phyloP scores from a whole-genome alignment of 768 basidiomycete genomes.

The Naematelia aurantialba region DNA sequence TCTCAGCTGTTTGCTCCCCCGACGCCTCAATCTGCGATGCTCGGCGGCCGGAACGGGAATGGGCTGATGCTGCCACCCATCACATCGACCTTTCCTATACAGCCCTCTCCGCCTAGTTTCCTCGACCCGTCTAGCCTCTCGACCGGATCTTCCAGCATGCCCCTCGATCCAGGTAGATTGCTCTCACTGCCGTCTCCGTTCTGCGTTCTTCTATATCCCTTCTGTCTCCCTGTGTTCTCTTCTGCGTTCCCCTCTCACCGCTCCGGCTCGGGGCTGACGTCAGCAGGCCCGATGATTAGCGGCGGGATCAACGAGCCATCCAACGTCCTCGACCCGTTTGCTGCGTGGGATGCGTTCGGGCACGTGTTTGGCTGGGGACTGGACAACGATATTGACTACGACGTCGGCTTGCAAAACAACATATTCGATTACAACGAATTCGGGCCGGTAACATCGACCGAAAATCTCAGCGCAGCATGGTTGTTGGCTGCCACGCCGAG shows the following conservation, averaged over 20 bases:
- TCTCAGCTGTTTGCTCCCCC: neutral
- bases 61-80: neutral
- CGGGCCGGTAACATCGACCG: conserved; percentile 33
- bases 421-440: conserved; percentile 27
- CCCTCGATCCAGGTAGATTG: conserved; percentile 8
- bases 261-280: conserved; percentile 3
- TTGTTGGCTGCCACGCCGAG: conserved; percentile 29
- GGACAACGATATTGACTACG: conserved; percentile 33
- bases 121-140: neutral
- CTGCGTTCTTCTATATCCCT: too few species aligned
- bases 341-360: conserved; percentile 31
- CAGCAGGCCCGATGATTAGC: neutral
- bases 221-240: too few species aligned
- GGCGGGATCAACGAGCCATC: neutral
- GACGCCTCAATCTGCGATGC: neutral
- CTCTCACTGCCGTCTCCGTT: too few species aligned
- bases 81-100: neutral
- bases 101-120: neutral
- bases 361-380: conserved; percentile 42
- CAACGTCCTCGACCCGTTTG: conserved; percentile 17
- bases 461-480: conserved; percentile 39
- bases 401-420: conserved; percentile 29
- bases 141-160: neutral
- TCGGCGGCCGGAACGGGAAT: neutral
- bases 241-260: neutral